A percentile compares a stretch with the other conserved stretches of the same genome.
phyloP scores from a whole-genome alignment of 179 eudicot genomes.

The Beta lomatogona region DNA sequence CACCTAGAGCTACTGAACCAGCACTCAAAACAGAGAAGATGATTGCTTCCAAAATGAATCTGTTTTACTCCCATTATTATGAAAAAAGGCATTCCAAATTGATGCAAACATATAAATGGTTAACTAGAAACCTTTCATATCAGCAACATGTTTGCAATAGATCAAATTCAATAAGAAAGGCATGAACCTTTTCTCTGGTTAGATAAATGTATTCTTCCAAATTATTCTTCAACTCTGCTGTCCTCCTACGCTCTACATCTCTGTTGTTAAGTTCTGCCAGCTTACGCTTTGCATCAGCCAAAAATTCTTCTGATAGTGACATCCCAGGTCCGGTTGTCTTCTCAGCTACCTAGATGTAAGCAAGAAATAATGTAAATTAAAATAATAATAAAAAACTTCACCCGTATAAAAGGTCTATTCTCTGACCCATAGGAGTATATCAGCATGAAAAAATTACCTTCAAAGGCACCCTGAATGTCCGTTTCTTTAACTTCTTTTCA shows the following conservation, averaged over 20 bases:
- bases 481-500: constrained; percentile 88
- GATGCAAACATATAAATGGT: background rate
- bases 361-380: constrained; percentile 9
- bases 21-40: background rate
- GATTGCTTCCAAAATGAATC: background rate
- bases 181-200: constrained; percentile 78
- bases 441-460: constrained; percentile 48
- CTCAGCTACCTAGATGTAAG: constrained; percentile 63
- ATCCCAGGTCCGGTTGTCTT: constrained; percentile 68
- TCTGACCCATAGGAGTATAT: background rate
- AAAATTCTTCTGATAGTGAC: constrained; percentile 66
- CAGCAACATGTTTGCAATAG: constrained; percentile 13
- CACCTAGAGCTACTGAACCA: background rate
- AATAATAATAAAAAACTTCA: background rate
- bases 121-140: background rate
- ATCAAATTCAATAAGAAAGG: constrained; percentile 10
- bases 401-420: background rate
- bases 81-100: background rate
- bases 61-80: background rate
- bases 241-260: constrained; percentile 86
- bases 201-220: constrained; percentile 87
- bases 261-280: constrained; percentile 72
- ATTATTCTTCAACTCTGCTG: constrained; percentile 87
- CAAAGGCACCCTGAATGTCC: constrained; percentile 84
- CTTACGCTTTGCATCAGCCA: constrained; percentile 63